Evolutionary conservation across 306 rosid species (phyloP), one percentile per base, ranked within the genome.

Genomic region (Pterocarpus macrocarpus): DNA sequence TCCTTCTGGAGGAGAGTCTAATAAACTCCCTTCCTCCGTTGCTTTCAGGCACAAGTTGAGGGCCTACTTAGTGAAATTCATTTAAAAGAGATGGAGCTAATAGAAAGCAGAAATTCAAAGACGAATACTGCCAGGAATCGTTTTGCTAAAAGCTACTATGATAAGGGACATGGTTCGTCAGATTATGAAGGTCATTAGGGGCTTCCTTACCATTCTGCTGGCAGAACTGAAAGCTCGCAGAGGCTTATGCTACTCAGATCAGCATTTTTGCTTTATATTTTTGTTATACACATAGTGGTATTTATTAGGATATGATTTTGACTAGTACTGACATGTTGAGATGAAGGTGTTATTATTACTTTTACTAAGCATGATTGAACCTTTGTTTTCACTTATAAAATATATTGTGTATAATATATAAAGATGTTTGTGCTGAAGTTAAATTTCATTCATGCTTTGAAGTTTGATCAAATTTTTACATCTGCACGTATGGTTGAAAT

Each of bases 41-140:
- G 43, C 61, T 64, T 74, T 50, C 79, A 93, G 99, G 90, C 92
- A 74, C 99, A 95, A 89, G 99, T 96, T 80, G 99, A 95, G 86
- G 92, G 91, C 59, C 71, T 95, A 63, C 88, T 91, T 32, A 59
- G 84, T 71, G 98, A 95, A 76, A 88, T 91, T 80, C 98, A 93
- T 80, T 0, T 81, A 64, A 93, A 91, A 84, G 96, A 89, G 89
- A 88, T 87, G 90, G 99, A 93, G 73, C 88, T 95, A 53, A 17
- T 56, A 11, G 72, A 86, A 77, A 83, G 63, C 71, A 85, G 76
- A 77, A 91, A 82, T 71, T 32, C 82, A 2, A 97, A 95, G 63
- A 75, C 7, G 41, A 89, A 79, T 65, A 9, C 76, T 43, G 87
- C 97, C 11, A 86, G 97, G 79, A 90, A 93, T 64, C 95, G 94